phyloP scores from a whole-genome alignment of 1,284 basidiomycete species.

The Sanguinoderma infundibulare region DNA sequence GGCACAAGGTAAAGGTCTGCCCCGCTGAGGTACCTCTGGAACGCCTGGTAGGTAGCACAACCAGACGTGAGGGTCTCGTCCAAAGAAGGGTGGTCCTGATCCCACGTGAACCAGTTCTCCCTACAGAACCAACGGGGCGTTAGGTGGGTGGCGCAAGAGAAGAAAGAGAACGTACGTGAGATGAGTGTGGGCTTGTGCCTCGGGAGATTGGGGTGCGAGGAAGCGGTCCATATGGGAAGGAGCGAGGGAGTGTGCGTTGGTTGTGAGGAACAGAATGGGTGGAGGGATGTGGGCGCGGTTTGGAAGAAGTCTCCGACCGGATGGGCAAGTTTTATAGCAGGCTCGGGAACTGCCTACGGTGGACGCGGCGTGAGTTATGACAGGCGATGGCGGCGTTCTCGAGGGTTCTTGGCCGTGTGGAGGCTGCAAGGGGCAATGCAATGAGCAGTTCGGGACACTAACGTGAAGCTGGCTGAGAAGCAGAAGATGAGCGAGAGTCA shows the following conservation, averaged over 20 bases:
- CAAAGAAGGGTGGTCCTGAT: conserved; percentile 66
- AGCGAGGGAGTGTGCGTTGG: conserved; percentile 1
- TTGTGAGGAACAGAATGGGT: conserved; percentile 1
- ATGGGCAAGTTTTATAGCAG: conserved; percentile 19
- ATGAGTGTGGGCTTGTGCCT: conserved; percentile 71
- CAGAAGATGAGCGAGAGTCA: conserved; percentile 20
- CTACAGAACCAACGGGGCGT: conserved; percentile 40
- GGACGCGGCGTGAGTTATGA: conserved; percentile 19
- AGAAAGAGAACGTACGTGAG: conserved; percentile 56
- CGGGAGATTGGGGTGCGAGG: conserved; percentile 71
- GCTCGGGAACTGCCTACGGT: conserved; percentile 7
- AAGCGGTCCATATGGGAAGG: conserved; percentile 62
- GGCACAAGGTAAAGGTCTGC: conserved; percentile 73
- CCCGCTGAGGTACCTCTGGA: conserved; percentile 44
- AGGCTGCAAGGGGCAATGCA: background rate
- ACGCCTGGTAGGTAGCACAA: conserved; percentile 52
- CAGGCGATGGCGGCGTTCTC: conserved; percentile 1
- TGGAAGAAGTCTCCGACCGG: background rate
- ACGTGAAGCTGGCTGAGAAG: conserved; percentile 20
- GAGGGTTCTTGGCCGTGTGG: conserved; percentile 5
- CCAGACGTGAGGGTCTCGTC: conserved; percentile 75
- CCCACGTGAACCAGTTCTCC: conserved; percentile 70
- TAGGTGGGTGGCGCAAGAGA: conserved; percentile 5
- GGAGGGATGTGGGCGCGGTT: conserved; percentile 3
- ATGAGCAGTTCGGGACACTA: conserved; percentile 27